These are phyloP conservation scores for Tuber magnatum DNA, from an alignment of 495 filamentous ascomycete species.

Conservation along the genomic window DNA sequence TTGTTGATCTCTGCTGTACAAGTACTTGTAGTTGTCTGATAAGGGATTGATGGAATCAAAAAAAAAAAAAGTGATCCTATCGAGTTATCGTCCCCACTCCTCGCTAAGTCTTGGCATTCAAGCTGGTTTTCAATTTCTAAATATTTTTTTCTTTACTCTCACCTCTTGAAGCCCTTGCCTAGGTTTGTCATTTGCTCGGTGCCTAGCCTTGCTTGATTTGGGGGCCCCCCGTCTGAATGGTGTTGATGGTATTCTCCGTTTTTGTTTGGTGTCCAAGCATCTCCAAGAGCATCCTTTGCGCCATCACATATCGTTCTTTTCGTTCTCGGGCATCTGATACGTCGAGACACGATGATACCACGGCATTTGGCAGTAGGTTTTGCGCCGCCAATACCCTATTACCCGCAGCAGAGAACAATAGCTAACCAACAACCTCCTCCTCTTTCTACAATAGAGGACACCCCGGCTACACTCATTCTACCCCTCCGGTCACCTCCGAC, in stretches of 20 bases:
- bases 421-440: background rate
- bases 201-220: background rate
- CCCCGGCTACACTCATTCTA: background rate
- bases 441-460: background rate
- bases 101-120: background rate
- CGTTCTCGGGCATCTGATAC: background rate
- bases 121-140: background rate
- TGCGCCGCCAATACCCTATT: background rate
- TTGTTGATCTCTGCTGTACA: no score
- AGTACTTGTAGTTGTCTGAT: background rate
- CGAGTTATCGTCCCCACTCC: background rate
- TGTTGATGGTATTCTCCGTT: background rate
- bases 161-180: background rate
- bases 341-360: background rate
- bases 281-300: background rate
- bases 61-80: background rate
- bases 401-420: background rate
- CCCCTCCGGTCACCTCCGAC: constrained; percentile 18
- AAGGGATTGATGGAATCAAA: background rate
- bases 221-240: background rate
- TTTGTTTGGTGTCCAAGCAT: background rate
- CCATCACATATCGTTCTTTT: background rate
- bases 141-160: background rate
- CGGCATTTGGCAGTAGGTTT: background rate
- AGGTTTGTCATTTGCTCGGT: background rate